Evolutionary conservation across 129 eudicot species (phyloP).

Genomic region (Scalesia atractyloides): DNA sequence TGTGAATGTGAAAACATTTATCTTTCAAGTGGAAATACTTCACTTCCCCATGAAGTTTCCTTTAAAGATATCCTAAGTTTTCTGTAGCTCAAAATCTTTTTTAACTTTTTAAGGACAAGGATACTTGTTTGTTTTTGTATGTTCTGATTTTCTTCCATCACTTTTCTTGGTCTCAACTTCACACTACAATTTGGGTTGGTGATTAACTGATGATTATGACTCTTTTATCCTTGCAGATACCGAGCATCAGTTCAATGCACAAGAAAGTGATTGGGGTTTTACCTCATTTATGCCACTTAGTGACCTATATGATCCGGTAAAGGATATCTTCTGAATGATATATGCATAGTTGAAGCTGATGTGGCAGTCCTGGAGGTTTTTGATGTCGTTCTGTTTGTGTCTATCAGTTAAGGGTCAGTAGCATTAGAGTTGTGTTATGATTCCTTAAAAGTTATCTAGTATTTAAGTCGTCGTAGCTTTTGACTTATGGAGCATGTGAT

Average conservation of each 20-base stretch:
- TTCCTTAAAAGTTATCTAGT: too few species aligned
- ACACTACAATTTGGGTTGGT: slow-evolving; percentile 8
- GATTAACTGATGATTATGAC: slow-evolving; percentile 21
- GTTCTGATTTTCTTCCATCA: slow-evolving; percentile 1
- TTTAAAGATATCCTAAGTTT: not conserved
- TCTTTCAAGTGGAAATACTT: not conserved
- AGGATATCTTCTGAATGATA: slow-evolving; percentile 81
- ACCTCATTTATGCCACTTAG: slow-evolving; percentile 90
- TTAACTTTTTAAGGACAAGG: not conserved
- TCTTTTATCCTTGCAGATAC: slow-evolving; percentile 56
- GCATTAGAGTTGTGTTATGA: too few species aligned
- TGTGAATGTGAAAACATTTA: not conserved
- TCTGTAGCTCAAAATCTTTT: not conserved
- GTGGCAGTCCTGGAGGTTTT: slow-evolving; percentile 64
- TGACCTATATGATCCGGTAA: slow-evolving; percentile 75
- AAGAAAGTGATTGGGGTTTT: slow-evolving; percentile 99
- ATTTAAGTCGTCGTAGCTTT: too few species aligned
- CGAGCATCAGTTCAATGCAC: slow-evolving; percentile 74
- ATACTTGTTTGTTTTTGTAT: not conserved
- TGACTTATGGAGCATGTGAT: too few species aligned
- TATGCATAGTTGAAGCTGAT: slow-evolving; percentile 76
- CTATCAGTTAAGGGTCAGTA: too few species aligned
- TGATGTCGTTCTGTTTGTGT: too few species aligned
- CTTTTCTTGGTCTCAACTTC: slow-evolving; percentile 19
- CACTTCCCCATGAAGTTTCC: not conserved